phyloP scores from a whole-genome alignment of 306 rosid genomes.

The Heteromeles arbutifolia region DNA sequence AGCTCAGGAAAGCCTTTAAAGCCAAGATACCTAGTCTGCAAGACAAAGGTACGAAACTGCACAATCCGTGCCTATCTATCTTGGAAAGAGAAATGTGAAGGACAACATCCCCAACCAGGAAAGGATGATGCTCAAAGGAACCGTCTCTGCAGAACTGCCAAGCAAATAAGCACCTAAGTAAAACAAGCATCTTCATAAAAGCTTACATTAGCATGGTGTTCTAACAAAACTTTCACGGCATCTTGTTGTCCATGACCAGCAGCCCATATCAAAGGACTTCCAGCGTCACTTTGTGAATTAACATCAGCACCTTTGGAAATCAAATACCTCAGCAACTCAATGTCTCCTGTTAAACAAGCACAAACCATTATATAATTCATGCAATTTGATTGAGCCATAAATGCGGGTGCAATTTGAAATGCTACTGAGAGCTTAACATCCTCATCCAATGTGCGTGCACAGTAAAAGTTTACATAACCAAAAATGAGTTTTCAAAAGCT shows the following conservation, averaged over 20 bases:
- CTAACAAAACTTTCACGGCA: constrained; percentile 61
- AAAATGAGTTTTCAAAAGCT: background rate
- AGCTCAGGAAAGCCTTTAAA: background rate
- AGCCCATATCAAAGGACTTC: constrained; percentile 92
- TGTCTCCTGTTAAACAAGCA: constrained; percentile 52
- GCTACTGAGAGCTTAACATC: background rate
- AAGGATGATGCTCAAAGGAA: background rate
- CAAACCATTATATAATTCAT: background rate
- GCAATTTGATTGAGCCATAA: background rate
- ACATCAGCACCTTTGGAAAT: constrained; percentile 68
- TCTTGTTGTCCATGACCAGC: constrained; percentile 87
- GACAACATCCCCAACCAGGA: background rate
- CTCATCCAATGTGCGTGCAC: no score
- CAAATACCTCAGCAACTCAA: constrained; percentile 58
- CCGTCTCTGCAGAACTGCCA: background rate
- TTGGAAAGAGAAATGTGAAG: background rate
- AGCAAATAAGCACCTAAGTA: background rate
- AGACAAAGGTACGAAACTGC: background rate
- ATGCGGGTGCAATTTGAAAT: background rate
- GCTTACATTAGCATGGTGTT: constrained; percentile 71
- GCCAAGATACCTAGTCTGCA: background rate
- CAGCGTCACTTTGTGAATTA: constrained; percentile 78
- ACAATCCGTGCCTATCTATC: background rate
- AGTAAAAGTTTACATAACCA: background rate
- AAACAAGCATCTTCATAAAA: background rate